Evolutionary conservation across 2,329 filamentous ascomycete species (phyloP).

Genomic region (Hymenoscyphus albidus): DNA sequence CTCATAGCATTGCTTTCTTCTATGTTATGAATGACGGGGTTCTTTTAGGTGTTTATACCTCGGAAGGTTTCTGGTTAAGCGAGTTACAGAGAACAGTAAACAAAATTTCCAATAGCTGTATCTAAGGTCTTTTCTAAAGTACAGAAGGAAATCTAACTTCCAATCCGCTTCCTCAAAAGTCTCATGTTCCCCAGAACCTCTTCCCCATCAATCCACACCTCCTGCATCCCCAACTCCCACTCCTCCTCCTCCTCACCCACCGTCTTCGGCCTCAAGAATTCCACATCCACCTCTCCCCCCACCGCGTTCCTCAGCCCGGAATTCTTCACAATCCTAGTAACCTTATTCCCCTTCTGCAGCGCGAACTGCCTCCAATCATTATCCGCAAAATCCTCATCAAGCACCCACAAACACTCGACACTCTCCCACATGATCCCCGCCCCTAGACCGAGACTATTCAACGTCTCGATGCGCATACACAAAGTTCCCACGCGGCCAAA

Average conservation of each 20-base stretch:
- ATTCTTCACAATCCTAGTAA: slow-evolving; percentile 34
- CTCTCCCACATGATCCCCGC: slow-evolving; percentile 59
- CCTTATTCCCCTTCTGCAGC: not conserved
- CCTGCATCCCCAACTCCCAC: slow-evolving; percentile 45
- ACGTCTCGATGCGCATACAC: slow-evolving; percentile 7
- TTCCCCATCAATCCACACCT: slow-evolving; percentile 62
- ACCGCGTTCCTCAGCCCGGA: slow-evolving; percentile 61
- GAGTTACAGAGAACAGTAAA: no score
- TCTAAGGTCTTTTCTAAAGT: no score
- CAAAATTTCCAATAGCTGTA: no score
- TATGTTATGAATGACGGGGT: no score
- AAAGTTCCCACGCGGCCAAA: slow-evolving; percentile 11
- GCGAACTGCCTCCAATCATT: not conserved
- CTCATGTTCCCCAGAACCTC: slow-evolving; percentile 41
- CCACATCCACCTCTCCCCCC: slow-evolving; percentile 44
- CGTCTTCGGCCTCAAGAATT: slow-evolving; percentile 16
- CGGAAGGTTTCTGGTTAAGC: no score
- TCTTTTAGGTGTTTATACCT: no score
- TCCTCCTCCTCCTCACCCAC: slow-evolving; percentile 47
- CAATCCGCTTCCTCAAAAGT: not conserved
- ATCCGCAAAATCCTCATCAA: not conserved
- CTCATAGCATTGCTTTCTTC: no score
- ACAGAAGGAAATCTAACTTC: no score
- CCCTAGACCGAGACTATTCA: slow-evolving; percentile 34
- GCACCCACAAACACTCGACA: slow-evolving; percentile 39